Evolutionary conservation across 805 yeast species (phyloP).

Genomic region (Saccharomycopsis sp.): DNA sequence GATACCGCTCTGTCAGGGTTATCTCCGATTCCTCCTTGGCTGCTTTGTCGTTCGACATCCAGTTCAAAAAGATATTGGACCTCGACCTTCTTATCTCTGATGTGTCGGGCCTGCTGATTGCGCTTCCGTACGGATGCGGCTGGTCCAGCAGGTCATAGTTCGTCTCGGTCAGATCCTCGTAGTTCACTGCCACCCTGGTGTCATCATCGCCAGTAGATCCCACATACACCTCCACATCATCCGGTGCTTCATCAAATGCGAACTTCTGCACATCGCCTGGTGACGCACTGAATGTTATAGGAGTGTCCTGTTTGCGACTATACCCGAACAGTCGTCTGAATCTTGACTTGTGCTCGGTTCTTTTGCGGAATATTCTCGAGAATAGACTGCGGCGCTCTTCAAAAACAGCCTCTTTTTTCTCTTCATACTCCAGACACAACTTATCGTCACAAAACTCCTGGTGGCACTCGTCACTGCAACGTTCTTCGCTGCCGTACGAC

Average conservation of each 20-base stretch:
- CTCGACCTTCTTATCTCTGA: not conserved
- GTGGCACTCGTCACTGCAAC: not conserved
- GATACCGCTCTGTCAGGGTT: not conserved
- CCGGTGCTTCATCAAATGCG: not conserved
- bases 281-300: not conserved
- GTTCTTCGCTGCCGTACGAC: not conserved
- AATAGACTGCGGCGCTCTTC: not conserved
- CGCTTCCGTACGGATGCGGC: not conserved
- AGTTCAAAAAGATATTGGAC: not conserved
- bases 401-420: not conserved
- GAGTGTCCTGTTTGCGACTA: not conserved
- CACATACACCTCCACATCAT: not conserved
- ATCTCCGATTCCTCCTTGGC: not conserved
- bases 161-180: not conserved
- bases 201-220: not conserved
- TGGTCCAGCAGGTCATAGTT: not conserved
- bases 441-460: not conserved
- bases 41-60: not conserved
- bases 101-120: not conserved
- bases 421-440: not conserved
- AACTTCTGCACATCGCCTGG: not conserved
- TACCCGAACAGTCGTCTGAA: not conserved
- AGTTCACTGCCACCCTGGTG: not conserved
- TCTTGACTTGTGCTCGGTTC: not conserved
- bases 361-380: not conserved